These are phyloP conservation scores for Ascochyta lentis DNA, from an alignment of 2,329 filamentous ascomycete genomes.

Conservation along the genomic window DNA sequence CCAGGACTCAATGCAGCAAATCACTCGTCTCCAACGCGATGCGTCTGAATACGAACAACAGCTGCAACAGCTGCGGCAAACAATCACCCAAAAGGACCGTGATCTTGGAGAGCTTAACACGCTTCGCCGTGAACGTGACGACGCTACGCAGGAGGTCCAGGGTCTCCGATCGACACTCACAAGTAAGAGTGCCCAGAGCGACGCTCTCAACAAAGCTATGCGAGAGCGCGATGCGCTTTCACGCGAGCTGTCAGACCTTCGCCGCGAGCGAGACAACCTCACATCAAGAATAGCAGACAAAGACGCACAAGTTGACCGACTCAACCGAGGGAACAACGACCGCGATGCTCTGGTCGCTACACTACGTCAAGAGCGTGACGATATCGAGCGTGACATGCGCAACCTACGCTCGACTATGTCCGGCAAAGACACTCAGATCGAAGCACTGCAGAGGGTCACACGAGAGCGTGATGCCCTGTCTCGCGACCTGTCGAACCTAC, in stretches of 20 bases:
- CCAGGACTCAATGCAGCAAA: slow-evolving; percentile 44
- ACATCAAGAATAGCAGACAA: slow-evolving; percentile 36
- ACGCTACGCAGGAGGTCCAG: slow-evolving; percentile 42
- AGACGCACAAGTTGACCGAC: slow-evolving; percentile 39
- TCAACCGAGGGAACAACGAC: slow-evolving; percentile 39
- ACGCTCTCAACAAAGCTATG: slow-evolving; percentile 38
- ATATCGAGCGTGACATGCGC: slow-evolving; percentile 32
- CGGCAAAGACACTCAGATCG: slow-evolving; percentile 43
- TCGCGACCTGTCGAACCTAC: slow-evolving; percentile 40
- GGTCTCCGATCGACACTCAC: slow-evolving; percentile 38
- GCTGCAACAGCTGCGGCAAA: slow-evolving; percentile 40
- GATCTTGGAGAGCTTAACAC: slow-evolving; percentile 38
- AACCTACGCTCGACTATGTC: slow-evolving; percentile 36
- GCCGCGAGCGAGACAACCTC: slow-evolving; percentile 40
- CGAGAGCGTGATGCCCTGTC: slow-evolving; percentile 43
- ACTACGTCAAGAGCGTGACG: slow-evolving; percentile 37
- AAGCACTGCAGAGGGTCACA: slow-evolving; percentile 44
- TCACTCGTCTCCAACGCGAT: slow-evolving; percentile 40
- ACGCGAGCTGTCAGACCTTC: slow-evolving; percentile 39
- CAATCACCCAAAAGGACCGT: slow-evolving; percentile 38
- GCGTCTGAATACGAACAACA: slow-evolving; percentile 41
- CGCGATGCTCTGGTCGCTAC: slow-evolving; percentile 38
- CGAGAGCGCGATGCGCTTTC: slow-evolving; percentile 38
- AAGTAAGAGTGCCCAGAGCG: slow-evolving; percentile 40
- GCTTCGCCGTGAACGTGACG: slow-evolving; percentile 41